Percentiles rank a stretch among this genome's conserved stretches.
These are phyloP conservation scores for Pichia eremophila DNA, from an alignment of 805 yeast species.

Conservation along the genomic window DNA sequence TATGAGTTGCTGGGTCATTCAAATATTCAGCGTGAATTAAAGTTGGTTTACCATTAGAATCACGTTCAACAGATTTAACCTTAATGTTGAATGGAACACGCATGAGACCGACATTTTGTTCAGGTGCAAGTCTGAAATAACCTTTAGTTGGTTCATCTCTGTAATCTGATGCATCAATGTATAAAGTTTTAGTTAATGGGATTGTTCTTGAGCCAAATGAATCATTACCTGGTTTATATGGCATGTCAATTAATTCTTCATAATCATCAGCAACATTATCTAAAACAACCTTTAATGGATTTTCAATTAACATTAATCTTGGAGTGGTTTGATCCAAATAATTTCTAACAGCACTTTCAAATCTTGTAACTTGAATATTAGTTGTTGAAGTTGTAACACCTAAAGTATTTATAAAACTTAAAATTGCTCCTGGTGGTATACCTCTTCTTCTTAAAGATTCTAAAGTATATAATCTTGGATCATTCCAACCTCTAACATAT, in stretches of 20 bases:
- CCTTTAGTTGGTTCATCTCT: constrained; percentile 57
- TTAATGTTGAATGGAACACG: constrained; percentile 79
- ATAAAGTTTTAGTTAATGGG: constrained; percentile 67
- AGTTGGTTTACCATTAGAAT: constrained; percentile 50
- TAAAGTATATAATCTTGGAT: constrained; percentile 90
- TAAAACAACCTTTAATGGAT: constrained; percentile 75
- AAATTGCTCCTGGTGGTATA: constrained; percentile 96
- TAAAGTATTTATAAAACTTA: constrained; percentile 84
- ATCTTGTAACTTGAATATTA: constrained; percentile 81
- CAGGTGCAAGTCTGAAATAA: constrained; percentile 88
- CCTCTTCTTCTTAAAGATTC: constrained; percentile 96
- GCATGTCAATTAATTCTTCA: constrained; percentile 63
- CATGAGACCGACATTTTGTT: constrained; percentile 90
- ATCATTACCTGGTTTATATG: constrained; percentile 80
- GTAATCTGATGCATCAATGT: constrained; percentile 85
- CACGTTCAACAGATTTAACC: constrained; percentile 59
- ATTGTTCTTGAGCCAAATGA: constrained; percentile 68
- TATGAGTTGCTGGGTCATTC: constrained; percentile 41
- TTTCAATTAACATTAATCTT: constrained; percentile 84
- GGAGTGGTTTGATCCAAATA: constrained; percentile 89
- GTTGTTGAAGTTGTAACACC: constrained; percentile 95
- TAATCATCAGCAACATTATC: constrained; percentile 74
- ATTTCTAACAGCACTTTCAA: constrained; percentile 81
- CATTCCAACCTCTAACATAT: constrained; percentile 94
- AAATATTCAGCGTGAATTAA: constrained; percentile 76